phyloP scores from a whole-genome alignment of 805 yeast species.

The Barnettozyma vustinii region DNA sequence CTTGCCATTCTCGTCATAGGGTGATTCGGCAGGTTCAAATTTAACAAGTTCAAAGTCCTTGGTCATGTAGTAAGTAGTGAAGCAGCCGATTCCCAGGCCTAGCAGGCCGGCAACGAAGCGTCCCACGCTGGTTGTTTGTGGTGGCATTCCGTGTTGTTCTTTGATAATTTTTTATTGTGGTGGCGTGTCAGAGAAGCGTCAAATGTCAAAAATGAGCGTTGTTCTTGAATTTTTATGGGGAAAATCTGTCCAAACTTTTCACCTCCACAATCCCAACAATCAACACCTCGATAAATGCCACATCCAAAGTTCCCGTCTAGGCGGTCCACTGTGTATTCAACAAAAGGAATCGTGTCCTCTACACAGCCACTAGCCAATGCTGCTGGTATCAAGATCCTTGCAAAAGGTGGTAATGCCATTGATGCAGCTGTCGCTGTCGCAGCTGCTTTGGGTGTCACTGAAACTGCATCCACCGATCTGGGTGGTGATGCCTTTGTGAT shows the following conservation, averaged over 20 bases:
- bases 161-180: background rate
- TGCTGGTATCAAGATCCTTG: slow-evolving; percentile 63
- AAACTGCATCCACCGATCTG: slow-evolving; percentile 58
- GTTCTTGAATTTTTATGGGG: background rate
- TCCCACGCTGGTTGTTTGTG: slow-evolving; percentile 11
- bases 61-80: slow-evolving; percentile 16
- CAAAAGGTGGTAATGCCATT: slow-evolving; percentile 68
- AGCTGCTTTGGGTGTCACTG: slow-evolving; percentile 50
- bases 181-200: background rate
- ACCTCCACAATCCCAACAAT: background rate
- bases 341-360: slow-evolving; percentile 68
- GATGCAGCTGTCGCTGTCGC: slow-evolving; percentile 60
- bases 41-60: slow-evolving; percentile 30
- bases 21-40: slow-evolving; percentile 33
- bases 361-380: slow-evolving; percentile 74
- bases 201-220: no score
- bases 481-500: slow-evolving; percentile 68
- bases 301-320: slow-evolving; percentile 41
- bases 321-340: slow-evolving; percentile 69
- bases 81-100: slow-evolving; percentile 16
- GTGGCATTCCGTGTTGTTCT: slow-evolving; percentile 4
- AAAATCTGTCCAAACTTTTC: background rate
- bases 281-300: slow-evolving; percentile 1
- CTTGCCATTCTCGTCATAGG: slow-evolving; percentile 35
- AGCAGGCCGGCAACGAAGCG: slow-evolving; percentile 13